Evolutionary conservation across 208 protist genomes (phyloP), one percentile per base, ranked within the genome.

Genomic region (Wallacemonas sp.): DNA sequence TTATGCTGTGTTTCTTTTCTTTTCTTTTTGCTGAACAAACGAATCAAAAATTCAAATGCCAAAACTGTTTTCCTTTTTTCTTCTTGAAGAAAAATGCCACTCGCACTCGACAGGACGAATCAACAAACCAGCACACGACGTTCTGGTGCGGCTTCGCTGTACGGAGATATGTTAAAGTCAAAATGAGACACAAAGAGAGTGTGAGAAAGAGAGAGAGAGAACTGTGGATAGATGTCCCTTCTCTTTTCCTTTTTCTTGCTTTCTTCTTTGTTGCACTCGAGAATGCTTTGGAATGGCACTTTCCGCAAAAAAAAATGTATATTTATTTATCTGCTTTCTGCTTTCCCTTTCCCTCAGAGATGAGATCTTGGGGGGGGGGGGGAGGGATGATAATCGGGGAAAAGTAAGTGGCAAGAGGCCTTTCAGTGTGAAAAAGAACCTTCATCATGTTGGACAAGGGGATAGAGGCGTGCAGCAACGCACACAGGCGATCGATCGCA

Each of bases 1-100:
- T 90, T 14, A 34, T 54, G 54, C 14, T 22, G 21, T 28, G 3
- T 26, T 62, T 59, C 56, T 30, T 54, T 31, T 62, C 42, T 26
- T 44, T 63, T 64, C 12, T 21, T 49, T 41, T 2, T 55, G 5
- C 22, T 14, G 44, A 21, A 49, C n/a, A n/a, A n/a, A n/a, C n/a
- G n/a, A n/a, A n/a, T n/a, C n/a, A n/a, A n/a, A n/a, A n/a, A n/a
- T n/a, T n/a, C n/a, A n/a, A n/a, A n/a, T n/a, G n/a, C n/a, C n/a
- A n/a, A n/a, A n/a, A n/a, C n/a, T n/a, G n/a, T n/a, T n/a, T 6
- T 41, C 30, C 11, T 63, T 27, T 63, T 31, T 61, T 68, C 30
- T 38, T 59, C 62, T 36, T 60, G 38, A 22, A 6, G 14, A 41
- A 17, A 41, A 41, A 14, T 28, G 24, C 26, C 28, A 31, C 34